Percentiles rank a stretch among this genome's conserved stretches.
phyloP scores from a whole-genome alignment of 768 basidiomycete genomes.

The Crucibulum laeve region DNA sequence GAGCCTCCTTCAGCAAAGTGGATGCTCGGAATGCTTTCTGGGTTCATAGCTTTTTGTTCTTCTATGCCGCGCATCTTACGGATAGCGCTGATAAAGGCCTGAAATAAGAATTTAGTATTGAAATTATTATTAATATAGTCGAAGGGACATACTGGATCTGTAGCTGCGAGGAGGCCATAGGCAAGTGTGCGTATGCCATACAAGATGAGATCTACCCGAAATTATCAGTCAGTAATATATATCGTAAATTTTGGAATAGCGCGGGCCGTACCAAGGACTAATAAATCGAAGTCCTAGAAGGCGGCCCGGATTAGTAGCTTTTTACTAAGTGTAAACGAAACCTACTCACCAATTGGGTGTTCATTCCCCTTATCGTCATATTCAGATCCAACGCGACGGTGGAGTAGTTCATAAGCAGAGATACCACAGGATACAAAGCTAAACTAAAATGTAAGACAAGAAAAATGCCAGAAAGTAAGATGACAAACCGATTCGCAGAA shows the following conservation, averaged over 20 bases:
- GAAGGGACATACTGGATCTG: conserved; percentile 14
- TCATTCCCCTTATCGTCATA: conserved; percentile 9
- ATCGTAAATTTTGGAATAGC: neutral
- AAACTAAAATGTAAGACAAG: neutral
- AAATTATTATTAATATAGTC: too few species aligned
- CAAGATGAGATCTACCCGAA: conserved; percentile 9
- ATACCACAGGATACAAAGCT: conserved; percentile 19
- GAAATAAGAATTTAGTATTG: too few species aligned
- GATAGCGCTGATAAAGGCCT: too few species aligned
- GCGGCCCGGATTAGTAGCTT: too few species aligned
- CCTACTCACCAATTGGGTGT: conserved; percentile 9
- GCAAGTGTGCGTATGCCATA: conserved; percentile 12
- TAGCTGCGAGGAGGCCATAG: conserved; percentile 11
- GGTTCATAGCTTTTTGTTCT: too few species aligned
- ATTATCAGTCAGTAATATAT: too few species aligned
- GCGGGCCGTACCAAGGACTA: conserved; percentile 14
- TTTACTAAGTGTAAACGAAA: neutral
- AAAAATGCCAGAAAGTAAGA: neutral
- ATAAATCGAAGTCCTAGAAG: conserved; percentile 11
- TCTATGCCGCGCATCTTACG: too few species aligned
- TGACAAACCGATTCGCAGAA: conserved; percentile 12
- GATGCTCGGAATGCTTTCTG: too few species aligned
- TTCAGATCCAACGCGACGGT: conserved; percentile 16
- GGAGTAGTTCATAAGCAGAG: conserved; percentile 13
- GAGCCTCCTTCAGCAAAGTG: too few species aligned